A percentile compares a stretch with the other conserved stretches of the same genome.
Evolutionary conservation across 2,329 filamentous ascomycete species (phyloP).

Genomic region (Nemania abortiva): DNA sequence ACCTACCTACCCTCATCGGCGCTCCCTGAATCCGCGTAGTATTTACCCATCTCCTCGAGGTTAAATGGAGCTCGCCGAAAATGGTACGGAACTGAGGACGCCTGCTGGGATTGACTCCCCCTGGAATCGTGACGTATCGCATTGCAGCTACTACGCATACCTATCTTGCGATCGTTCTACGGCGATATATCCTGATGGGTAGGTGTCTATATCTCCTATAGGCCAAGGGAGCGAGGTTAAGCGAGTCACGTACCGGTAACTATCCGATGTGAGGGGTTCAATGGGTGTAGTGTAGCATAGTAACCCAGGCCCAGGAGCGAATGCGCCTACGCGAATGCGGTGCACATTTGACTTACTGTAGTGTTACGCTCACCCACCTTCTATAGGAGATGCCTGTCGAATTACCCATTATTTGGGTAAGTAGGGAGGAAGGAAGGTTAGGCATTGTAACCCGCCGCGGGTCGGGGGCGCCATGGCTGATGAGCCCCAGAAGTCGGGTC

Average conservation of each 20-base stretch:
- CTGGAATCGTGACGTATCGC: background rate
- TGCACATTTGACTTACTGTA: too few species aligned
- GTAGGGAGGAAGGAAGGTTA: background rate
- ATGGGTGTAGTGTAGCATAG: background rate
- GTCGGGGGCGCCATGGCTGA: conserved; percentile 15
- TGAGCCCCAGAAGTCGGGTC: conserved; percentile 23
- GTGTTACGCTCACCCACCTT: background rate
- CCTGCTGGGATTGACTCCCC: conserved; percentile 10
- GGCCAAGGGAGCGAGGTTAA: background rate
- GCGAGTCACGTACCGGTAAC: background rate
- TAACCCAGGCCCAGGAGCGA: too few species aligned
- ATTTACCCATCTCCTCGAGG: background rate
- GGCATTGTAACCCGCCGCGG: background rate
- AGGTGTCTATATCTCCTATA: conserved; percentile 1
- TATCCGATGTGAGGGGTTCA: background rate
- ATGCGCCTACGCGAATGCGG: conserved; percentile 17
- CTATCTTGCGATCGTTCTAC: background rate
- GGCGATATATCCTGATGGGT: background rate
- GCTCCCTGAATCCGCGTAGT: background rate
- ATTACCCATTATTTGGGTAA: background rate
- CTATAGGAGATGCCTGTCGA: background rate
- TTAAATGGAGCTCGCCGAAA: conserved; percentile 11
- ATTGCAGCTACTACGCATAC: conserved; percentile 6
- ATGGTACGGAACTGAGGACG: background rate
- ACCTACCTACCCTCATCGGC: too few species aligned